phyloP scores from a whole-genome alignment of 306 rosid genomes.

The Prunus mira region DNA sequence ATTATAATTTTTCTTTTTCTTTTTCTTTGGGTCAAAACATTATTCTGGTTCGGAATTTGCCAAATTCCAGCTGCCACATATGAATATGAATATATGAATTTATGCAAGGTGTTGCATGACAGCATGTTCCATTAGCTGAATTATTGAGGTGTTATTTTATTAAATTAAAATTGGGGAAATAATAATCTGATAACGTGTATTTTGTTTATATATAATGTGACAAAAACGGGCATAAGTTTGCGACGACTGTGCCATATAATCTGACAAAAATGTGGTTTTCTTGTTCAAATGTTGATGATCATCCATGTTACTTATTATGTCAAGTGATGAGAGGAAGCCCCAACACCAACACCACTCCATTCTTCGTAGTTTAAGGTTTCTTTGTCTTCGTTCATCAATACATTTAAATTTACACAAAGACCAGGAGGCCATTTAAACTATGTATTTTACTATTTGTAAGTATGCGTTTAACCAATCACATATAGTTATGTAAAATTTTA shows the following conservation, averaged over 20 bases:
- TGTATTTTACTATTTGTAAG: no score
- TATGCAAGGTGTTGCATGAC: not conserved
- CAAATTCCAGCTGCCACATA: slow-evolving; percentile 26
- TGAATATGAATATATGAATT: not conserved
- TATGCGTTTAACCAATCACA: no score
- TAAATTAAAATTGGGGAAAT: no score
- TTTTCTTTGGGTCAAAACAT: not conserved
- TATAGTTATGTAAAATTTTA: no score
- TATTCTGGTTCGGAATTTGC: not conserved
- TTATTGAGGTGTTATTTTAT: not conserved
- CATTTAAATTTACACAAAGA: no score
- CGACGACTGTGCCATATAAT: slow-evolving; percentile 3
- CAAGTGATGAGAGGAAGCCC: no score
- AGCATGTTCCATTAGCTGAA: slow-evolving; percentile 7
- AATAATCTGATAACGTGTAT: no score
- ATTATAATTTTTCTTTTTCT: no score
- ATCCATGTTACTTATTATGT: not conserved
- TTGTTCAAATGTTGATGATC: not conserved
- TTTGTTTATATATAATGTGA: not conserved
- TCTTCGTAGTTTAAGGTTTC: no score
- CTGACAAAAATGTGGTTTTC: not conserved
- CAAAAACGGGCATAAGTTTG: not conserved
- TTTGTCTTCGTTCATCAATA: no score
- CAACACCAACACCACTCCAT: no score
- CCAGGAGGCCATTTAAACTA: no score